These are phyloP conservation scores for Conticribra weissflogii DNA, from an alignment of 108 stramenopile species.

Conservation along the genomic window DNA sequence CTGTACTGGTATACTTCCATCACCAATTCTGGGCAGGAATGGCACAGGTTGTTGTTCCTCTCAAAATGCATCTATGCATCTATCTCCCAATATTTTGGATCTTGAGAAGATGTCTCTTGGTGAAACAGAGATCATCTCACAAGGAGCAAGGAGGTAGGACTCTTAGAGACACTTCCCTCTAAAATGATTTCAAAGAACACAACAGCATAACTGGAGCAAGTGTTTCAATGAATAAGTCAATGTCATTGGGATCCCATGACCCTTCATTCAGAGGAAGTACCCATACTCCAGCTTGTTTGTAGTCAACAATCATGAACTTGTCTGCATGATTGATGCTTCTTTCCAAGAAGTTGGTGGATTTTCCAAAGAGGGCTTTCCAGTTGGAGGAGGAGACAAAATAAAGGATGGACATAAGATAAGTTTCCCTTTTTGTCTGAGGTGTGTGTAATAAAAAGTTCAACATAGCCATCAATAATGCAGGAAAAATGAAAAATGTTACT, in stretches of 20 bases:
- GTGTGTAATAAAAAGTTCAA: not conserved
- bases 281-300: constrained; percentile 46
- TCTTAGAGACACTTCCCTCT: constrained; percentile 52
- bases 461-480: too few species aligned
- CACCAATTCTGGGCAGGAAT: constrained; percentile 10
- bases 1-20: constrained; percentile 18
- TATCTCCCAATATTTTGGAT: constrained; percentile 28
- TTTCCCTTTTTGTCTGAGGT: constrained; percentile 77
- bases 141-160: constrained; percentile 25
- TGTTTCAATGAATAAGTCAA: constrained; percentile 34
- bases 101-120: constrained; percentile 43
- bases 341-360: constrained; percentile 94
- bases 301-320: constrained; percentile 96
- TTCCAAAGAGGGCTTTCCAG: constrained; percentile 95
- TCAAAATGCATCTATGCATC: not conserved
- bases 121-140: constrained; percentile 45
- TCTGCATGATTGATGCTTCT: constrained; percentile 92
- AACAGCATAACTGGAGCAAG: constrained; percentile 12
- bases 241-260: constrained; percentile 25
- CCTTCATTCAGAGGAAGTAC: constrained; percentile 19
- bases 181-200: constrained; percentile 58
- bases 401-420: constrained; percentile 80
- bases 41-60: not conserved
- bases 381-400: constrained; percentile 93
- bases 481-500: too few species aligned